These are phyloP conservation scores for Nelumbo lutea DNA, from an alignment of 164 flowering plant species.

Conservation along the genomic window DNA sequence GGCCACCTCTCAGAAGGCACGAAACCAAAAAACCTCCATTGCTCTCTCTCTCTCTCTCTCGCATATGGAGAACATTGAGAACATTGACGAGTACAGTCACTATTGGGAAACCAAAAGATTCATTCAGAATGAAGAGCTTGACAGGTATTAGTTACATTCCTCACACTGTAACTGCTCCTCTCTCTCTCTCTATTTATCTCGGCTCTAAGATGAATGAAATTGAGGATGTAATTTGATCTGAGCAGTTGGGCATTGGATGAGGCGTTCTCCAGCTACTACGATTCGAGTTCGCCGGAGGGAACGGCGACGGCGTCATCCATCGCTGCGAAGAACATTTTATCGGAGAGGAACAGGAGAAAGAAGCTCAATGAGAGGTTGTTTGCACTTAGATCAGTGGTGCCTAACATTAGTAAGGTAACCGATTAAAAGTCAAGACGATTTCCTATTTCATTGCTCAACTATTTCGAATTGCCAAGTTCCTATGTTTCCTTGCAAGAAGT, in stretches of 20 bases:
- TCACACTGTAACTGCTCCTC: neutral
- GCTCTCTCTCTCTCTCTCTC: no score
- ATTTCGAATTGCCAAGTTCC: no score
- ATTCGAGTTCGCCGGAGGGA: constrained; percentile 89
- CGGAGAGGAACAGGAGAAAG: constrained; percentile 83
- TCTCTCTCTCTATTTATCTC: neutral
- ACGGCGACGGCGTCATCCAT: constrained; percentile 37
- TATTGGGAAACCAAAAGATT: constrained; percentile 51
- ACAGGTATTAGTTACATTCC: constrained; percentile 11
- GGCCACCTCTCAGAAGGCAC: no score
- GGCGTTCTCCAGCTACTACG: constrained; percentile 53
- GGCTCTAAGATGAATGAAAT: no score
- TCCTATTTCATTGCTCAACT: no score
- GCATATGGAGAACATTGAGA: neutral
- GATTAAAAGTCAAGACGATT: neutral
- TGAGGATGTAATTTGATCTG: neutral
- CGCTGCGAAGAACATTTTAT: constrained; percentile 62
- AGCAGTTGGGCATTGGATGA: constrained; percentile 52
- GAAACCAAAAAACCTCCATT: no score
- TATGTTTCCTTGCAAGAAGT: neutral
- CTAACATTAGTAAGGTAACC: constrained; percentile 76
- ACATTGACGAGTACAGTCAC: constrained; percentile 32
- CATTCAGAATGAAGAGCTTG: constrained; percentile 49
- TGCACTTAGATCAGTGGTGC: constrained; percentile 83
- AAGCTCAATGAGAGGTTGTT: constrained; percentile 77